Evolutionary conservation across 1,139 yeast species (phyloP).

Genomic region (Hyphopichia pseudoburtonii): DNA sequence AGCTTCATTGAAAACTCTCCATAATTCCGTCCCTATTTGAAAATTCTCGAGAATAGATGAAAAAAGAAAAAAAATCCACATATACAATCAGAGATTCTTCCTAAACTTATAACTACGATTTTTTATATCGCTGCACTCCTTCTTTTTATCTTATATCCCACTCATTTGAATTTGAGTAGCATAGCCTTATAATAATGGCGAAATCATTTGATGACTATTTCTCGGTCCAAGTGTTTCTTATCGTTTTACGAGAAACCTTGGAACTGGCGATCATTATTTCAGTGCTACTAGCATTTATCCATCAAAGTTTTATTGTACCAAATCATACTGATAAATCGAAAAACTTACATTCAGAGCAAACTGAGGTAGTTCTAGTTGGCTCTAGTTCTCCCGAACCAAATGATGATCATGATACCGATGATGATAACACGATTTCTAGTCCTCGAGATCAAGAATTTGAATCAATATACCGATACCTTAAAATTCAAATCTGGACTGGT

Average conservation of each 20-base stretch:
- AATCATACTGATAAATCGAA: not conserved
- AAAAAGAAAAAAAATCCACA: too few relatives aligned
- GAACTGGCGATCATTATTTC: constrained; percentile 49
- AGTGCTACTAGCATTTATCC: constrained; percentile 42
- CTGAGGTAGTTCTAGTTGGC: too few relatives aligned
- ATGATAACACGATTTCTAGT: too few relatives aligned
- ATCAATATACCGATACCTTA: constrained; percentile 20
- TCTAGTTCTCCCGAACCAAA: not conserved
- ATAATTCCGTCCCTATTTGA: too few relatives aligned
- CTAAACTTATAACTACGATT: too few relatives aligned
- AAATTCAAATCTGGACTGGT: constrained; percentile 43
- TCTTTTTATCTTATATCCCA: too few relatives aligned
- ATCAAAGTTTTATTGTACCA: constrained; percentile 26
- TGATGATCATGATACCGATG: not conserved
- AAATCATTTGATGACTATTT: constrained; percentile 31
- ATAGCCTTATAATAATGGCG: constrained; percentile 18
- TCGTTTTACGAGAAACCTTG: constrained; percentile 45
- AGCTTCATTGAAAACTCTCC: too few relatives aligned
- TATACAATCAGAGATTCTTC: too few relatives aligned
- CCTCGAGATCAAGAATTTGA: constrained; percentile 4
- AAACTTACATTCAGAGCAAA: too few relatives aligned
- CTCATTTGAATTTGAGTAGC: too few relatives aligned
- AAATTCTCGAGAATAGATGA: too few relatives aligned
- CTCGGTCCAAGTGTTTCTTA: constrained; percentile 46
- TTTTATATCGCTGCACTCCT: too few relatives aligned